Conservation (phyloP, 352 stramenopile species). For the Phytophthora pseudosyringae region DNA sequence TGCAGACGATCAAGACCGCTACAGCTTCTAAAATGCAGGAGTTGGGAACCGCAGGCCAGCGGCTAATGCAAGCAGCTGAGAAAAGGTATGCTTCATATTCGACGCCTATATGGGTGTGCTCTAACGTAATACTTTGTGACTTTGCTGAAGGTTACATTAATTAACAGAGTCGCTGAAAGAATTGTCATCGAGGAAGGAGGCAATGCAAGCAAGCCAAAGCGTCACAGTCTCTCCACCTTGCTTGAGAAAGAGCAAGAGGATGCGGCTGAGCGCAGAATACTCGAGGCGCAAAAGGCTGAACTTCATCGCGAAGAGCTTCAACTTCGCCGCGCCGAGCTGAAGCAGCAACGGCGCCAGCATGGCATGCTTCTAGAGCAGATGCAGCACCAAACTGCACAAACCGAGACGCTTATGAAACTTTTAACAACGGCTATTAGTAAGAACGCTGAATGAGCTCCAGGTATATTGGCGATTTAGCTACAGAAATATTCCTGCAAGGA, state of each 20-base stretch:
- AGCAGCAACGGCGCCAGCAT: not conserved
- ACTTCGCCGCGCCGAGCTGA: slow-evolving; percentile 1
- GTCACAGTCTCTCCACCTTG: not conserved
- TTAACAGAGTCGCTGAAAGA: not conserved
- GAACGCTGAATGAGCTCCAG: not conserved
- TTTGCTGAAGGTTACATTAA: not conserved
- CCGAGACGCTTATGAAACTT: not conserved
- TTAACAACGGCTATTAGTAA: not conserved
- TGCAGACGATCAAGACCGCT: not conserved
- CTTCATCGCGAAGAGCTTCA: not conserved
- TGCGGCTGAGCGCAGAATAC: not conserved
- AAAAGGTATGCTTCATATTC: not conserved
- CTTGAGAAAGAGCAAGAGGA: slow-evolving; percentile 1
- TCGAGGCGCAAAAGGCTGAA: not conserved
- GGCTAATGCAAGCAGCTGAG: not conserved
- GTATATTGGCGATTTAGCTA: not conserved
- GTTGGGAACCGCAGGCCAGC: not conserved
- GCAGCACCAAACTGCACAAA: slow-evolving; percentile 7
- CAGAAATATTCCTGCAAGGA: slow-evolving; percentile 4
- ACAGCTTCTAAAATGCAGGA: not conserved
- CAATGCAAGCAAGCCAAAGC: not conserved
- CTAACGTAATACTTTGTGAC: no score
- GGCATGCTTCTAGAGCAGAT: not conserved
- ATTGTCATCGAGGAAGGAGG: not conserved
- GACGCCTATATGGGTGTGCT: not conserved